phyloP scores from a whole-genome alignment of 345 rosid species.

The Moricandia arvensis region DNA sequence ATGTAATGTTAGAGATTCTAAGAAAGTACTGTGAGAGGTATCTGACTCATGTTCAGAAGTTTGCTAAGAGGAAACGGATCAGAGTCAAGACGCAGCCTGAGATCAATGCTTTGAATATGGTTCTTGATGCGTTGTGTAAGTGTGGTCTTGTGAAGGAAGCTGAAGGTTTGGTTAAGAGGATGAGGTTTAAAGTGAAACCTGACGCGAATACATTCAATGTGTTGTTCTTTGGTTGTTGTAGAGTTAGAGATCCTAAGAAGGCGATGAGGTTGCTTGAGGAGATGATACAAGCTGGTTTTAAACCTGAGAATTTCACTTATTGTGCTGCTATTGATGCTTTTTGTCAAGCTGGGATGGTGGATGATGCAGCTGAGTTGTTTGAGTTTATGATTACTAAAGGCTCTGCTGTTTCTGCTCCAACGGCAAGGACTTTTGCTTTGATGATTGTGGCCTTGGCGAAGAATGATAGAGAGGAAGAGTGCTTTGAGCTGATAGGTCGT shows the following conservation, averaged over 20 bases:
- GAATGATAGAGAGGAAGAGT: slow-evolving; percentile 58
- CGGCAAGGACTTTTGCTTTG: slow-evolving; percentile 75
- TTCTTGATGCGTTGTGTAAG: slow-evolving; percentile 84
- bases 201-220: slow-evolving; percentile 67
- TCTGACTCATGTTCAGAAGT: slow-evolving; percentile 79
- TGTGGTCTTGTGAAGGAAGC: slow-evolving; percentile 76
- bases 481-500: slow-evolving; percentile 64
- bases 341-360: slow-evolving; percentile 78
- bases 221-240: slow-evolving; percentile 89
- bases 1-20: slow-evolving; percentile 55
- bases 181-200: slow-evolving; percentile 61
- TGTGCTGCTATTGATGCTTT: slow-evolving; percentile 81
- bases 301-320: slow-evolving; percentile 78
- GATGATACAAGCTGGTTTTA: slow-evolving; percentile 75
- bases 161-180: slow-evolving; percentile 51
- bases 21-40: slow-evolving; percentile 72
- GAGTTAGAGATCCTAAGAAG: slow-evolving; percentile 72
- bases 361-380: slow-evolving; percentile 69
- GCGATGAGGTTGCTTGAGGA: slow-evolving; percentile 75
- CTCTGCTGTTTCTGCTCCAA: slow-evolving; percentile 77
- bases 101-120: slow-evolving; percentile 77
- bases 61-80: slow-evolving; percentile 79
- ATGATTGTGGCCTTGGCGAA: slow-evolving; percentile 67
- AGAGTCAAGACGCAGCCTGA: slow-evolving; percentile 89
- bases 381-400: slow-evolving; percentile 88